Conservation (phyloP, 2,329 filamentous ascomycete genomes). For the Monilinia aucupariae region DNA sequence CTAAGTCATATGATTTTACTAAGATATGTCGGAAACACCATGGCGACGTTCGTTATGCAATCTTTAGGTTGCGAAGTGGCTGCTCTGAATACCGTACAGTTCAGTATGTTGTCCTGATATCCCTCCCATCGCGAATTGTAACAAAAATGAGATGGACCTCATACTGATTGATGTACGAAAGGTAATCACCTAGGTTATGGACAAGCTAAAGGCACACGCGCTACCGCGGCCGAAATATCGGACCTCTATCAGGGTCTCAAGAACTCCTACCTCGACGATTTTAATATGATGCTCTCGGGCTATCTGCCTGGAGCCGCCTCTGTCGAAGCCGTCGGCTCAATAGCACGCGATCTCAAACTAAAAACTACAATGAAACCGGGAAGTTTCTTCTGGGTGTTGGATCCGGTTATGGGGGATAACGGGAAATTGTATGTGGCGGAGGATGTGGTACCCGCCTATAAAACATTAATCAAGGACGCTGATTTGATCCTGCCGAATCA, state of each 20-base stretch:
- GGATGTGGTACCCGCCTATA: constrained; percentile 88
- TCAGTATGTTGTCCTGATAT: constrained; percentile 58
- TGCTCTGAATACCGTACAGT: constrained; percentile 93
- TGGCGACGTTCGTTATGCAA: constrained; percentile 92
- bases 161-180: constrained; percentile 37
- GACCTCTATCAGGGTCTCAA: constrained; percentile 81
- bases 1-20: constrained; percentile 19
- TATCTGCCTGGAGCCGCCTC: constrained; percentile 86
- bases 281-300: constrained; percentile 90
- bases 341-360: constrained; percentile 72
- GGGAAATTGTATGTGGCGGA: constrained; percentile 85
- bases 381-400: constrained; percentile 92
- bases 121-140: background rate
- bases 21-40: constrained; percentile 97
- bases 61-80: constrained; percentile 89
- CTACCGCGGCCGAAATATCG: constrained; percentile 73
- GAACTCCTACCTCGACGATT: constrained; percentile 78
- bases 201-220: constrained; percentile 79
- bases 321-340: constrained; percentile 76
- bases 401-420: constrained; percentile 98
- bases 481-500: constrained; percentile 95
- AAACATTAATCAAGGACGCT: constrained; percentile 68
- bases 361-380: constrained; percentile 59
- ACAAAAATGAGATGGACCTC: constrained; percentile 3
- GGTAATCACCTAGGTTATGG: constrained; percentile 94